These are phyloP conservation scores for Prunella vulgaris DNA, from an alignment of 257 asterid species.

Conservation along the genomic window DNA sequence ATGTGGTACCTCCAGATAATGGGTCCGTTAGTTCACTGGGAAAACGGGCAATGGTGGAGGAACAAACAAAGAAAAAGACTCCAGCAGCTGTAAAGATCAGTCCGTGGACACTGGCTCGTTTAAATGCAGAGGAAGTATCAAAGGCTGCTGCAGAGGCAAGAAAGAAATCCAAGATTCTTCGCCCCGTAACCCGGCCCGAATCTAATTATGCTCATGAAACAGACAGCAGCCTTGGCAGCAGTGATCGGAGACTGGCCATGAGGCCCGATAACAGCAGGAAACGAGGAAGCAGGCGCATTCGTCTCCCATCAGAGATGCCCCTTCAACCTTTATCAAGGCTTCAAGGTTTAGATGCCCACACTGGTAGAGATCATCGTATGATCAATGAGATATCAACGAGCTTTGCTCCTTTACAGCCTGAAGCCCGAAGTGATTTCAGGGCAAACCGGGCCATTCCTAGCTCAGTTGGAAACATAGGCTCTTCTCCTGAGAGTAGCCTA, in stretches of 20 bases:
- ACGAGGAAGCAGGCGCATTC: constrained; percentile 71
- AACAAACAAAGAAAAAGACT: constrained; percentile 65
- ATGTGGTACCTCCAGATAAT: constrained; percentile 84
- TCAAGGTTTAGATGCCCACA: constrained; percentile 30
- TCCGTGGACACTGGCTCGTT: constrained; percentile 89
- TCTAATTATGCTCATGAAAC: constrained; percentile 40
- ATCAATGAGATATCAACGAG: constrained; percentile 44
- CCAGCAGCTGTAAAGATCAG: constrained; percentile 85
- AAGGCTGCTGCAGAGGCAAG: constrained; percentile 98
- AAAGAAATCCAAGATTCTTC: constrained; percentile 75
- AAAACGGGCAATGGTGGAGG: constrained; percentile 54
- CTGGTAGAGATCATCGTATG: constrained; percentile 29
- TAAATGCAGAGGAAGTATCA: constrained; percentile 83
- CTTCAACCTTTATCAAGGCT: constrained; percentile 37
- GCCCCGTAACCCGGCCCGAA: constrained; percentile 59
- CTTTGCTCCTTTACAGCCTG: constrained; percentile 71
- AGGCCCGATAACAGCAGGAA: constrained; percentile 56
- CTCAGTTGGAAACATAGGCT: constrained; percentile 45
- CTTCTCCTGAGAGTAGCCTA: constrained; percentile 91
- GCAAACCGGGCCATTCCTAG: constrained; percentile 34
- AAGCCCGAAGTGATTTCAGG: constrained; percentile 56
- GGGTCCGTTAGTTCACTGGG: constrained; percentile 82
- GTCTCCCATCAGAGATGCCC: constrained; percentile 80
- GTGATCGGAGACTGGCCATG: constrained; percentile 46
- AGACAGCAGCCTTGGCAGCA: constrained; percentile 67